Evolutionary conservation across 805 yeast species (phyloP), one percentile per base, ranked within the genome.

Genomic region (Candida hispaniensis): DNA sequence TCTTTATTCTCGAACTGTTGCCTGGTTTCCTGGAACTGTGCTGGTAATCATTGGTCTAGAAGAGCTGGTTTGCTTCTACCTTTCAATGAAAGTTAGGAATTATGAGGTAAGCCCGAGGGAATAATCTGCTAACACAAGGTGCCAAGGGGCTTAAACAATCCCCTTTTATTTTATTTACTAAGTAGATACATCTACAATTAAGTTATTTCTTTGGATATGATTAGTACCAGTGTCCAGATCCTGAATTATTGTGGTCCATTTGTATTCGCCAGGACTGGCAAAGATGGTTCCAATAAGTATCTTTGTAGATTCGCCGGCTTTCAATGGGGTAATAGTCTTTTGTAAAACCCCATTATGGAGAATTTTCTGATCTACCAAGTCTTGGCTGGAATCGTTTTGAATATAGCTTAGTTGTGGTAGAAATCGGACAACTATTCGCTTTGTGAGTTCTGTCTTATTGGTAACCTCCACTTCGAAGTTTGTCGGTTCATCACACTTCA

Each of bases 221-320:
- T 47, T 44, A 6, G 44, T 38, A 18, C 45, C 49, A 11, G 38
- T 39, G 9, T 39, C 38, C 18, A 48, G 23, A 39, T 66, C 70
- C 38, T 75, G 79, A 43, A 73, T 61, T 9, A 73, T 54, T 0
- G 69, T 67, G 1, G 86, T 82, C 78, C 94, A 76, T 51, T 81
- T 91, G 50, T 76, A 85, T 30, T 71, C 76, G 2, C 96, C 97
- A 27, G 66, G 65, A 38, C 79, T 86, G 22, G 86, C 58, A 4
- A 82, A 69, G 12, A 76, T 66, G 30, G 76, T 67, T 6, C 81
- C 72, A 23, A 79, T 51, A 14, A 62, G 63, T 18, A 72, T 58
- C 2, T 52, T 59, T 3, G 58, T 34, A 0, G 60, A 47, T 15
- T 58, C 64, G 1, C 69, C 67, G 0, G 77, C 64, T 2, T 46